These are phyloP conservation scores for Citeromyces hawaiiensis DNA, from an alignment of 1,139 yeast species.

Conservation along the genomic window DNA sequence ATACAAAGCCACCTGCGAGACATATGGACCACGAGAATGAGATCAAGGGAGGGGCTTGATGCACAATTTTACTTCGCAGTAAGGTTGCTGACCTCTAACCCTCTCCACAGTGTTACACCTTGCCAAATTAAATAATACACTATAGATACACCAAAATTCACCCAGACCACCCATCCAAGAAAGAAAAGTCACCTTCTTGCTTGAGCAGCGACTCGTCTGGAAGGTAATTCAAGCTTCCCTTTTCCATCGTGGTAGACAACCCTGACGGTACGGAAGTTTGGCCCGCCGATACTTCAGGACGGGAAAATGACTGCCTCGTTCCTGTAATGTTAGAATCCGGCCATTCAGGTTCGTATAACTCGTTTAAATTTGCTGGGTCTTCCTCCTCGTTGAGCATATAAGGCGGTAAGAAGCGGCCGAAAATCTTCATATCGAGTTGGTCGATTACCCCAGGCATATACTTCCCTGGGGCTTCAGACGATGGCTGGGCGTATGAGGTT, in stretches of 20 bases:
- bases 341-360: neutral
- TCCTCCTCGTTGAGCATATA: constrained; percentile 35
- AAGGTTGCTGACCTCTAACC: too few relatives aligned
- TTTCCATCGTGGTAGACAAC: neutral
- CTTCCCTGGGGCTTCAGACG: constrained; percentile 5
- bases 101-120: too few relatives aligned
- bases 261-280: neutral
- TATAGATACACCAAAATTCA: neutral
- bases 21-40: too few relatives aligned
- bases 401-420: constrained; percentile 76
- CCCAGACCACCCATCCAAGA: constrained; percentile 1
- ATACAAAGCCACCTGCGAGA: too few relatives aligned
- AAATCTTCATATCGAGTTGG: constrained; percentile 68
- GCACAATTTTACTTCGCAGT: too few relatives aligned
- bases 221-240: neutral
- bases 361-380: neutral
- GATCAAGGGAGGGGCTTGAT: too few relatives aligned
- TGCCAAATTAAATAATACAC: neutral
- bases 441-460: constrained; percentile 78
- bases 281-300: neutral
- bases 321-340: neutral
- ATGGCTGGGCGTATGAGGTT: constrained; percentile 3
- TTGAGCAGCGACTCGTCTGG: neutral
- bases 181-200: neutral
- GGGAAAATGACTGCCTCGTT: neutral